phyloP scores from a whole-genome alignment of 2,329 filamentous ascomycete species.

The Fusarium pseudograminearum region DNA sequence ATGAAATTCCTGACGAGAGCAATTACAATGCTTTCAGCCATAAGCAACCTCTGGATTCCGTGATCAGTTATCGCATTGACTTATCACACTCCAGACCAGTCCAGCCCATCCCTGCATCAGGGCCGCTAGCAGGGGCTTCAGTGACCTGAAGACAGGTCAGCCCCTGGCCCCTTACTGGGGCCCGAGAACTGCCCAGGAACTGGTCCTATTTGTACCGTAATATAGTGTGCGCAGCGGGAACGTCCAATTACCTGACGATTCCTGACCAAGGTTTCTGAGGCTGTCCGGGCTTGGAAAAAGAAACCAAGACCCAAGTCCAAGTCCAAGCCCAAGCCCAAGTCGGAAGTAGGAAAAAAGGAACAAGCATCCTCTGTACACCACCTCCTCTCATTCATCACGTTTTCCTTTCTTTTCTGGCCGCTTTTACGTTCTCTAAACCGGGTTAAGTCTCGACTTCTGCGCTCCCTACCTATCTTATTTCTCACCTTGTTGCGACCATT shows the following conservation, averaged over 20 bases:
- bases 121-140: conserved; percentile 38
- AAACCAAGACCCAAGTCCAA: conserved; percentile 23
- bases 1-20: conserved; percentile 1
- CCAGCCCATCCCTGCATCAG: conserved; percentile 6
- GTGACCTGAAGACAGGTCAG: conserved; percentile 33
- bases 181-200: conserved; percentile 17
- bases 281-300: conserved; percentile 26
- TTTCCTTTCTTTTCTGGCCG: conserved; percentile 40
- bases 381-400: conserved; percentile 37
- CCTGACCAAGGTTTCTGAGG: conserved; percentile 32
- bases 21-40: conserved; percentile 23
- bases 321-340: conserved; percentile 26
- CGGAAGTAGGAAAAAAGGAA: conserved; percentile 43
- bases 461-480: conserved; percentile 29
- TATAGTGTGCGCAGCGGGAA: conserved; percentile 14
- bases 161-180: conserved; percentile 38
- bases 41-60: conserved; percentile 15
- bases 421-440: conserved; percentile 35
- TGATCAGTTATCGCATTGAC: conserved; percentile 18
- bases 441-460: conserved; percentile 22
- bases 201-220: not conserved
- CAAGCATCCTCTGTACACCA: conserved; percentile 29
- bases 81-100: conserved; percentile 10
- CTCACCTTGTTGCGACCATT: conserved; percentile 26
- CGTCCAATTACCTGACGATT: conserved; percentile 35